These are phyloP conservation scores for Tolypocladium capitatum DNA, from an alignment of 2,329 filamentous ascomycete genomes.

Conservation along the genomic window DNA sequence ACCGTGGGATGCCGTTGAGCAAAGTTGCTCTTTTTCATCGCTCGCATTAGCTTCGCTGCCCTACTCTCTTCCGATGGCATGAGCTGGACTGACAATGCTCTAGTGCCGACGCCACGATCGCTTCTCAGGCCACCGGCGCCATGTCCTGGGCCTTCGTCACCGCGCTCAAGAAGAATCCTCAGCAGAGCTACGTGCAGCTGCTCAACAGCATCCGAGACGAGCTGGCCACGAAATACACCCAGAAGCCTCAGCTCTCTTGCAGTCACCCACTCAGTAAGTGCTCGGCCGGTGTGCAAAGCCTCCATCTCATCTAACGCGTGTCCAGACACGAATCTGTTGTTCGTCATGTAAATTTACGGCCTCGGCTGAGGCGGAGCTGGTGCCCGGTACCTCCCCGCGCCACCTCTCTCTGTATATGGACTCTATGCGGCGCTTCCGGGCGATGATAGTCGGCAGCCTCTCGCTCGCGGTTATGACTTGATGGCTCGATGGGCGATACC, in stretches of 20 bases:
- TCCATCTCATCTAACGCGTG: slow-evolving; percentile 4
- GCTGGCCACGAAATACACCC: slow-evolving; percentile 71
- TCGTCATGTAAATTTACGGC: slow-evolving; percentile 39
- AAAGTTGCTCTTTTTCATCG: neutral
- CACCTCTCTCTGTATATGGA: neutral
- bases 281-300: slow-evolving; percentile 1
- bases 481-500: neutral
- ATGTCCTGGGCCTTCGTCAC: slow-evolving; percentile 98
- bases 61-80: neutral
- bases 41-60: neutral
- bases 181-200: slow-evolving; percentile 94
- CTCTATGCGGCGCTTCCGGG: neutral
- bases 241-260: slow-evolving; percentile 94
- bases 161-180: slow-evolving; percentile 87
- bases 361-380: neutral
- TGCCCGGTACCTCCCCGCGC: neutral
- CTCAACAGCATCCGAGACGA: slow-evolving; percentile 95
- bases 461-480: neutral
- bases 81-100: neutral
- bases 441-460: neutral
- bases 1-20: slow-evolving; percentile 1
- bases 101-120: slow-evolving; percentile 86
- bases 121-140: slow-evolving; percentile 80
- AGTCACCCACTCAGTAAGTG: slow-evolving; percentile 86
- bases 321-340: slow-evolving; percentile 45